These are phyloP conservation scores for Coniochaeta pulveracea DNA, from an alignment of 2,329 filamentous ascomycete genomes.

Conservation along the genomic window DNA sequence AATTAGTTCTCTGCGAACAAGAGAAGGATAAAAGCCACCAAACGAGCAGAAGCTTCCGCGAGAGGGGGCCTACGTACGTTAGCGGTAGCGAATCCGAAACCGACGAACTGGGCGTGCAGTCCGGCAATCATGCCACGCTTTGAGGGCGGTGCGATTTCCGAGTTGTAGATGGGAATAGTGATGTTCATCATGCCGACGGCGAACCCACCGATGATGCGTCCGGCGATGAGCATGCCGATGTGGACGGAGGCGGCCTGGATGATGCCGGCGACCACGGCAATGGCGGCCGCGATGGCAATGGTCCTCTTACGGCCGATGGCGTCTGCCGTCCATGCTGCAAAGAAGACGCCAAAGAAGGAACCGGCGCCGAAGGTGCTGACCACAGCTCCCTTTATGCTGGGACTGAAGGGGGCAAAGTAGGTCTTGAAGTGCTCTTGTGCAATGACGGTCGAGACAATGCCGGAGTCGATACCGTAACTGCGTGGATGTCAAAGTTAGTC, in stretches of 20 bases:
- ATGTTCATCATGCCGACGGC: slow-evolving; percentile 21
- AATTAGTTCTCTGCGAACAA: neutral
- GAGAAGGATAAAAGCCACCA: neutral
- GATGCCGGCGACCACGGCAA: slow-evolving; percentile 2
- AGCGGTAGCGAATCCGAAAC: slow-evolving; percentile 16
- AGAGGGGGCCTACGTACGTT: slow-evolving; percentile 35
- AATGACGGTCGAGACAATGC: slow-evolving; percentile 6
- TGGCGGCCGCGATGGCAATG: slow-evolving; percentile 1
- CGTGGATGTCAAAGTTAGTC: neutral
- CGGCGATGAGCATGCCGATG: slow-evolving; percentile 11
- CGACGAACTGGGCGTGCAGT: slow-evolving; percentile 3
- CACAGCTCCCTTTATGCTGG: slow-evolving; percentile 5
- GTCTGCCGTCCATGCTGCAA: slow-evolving; percentile 1
- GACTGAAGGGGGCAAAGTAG: slow-evolving; percentile 5
- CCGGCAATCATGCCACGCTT: slow-evolving; percentile 2
- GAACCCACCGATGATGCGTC: slow-evolving; percentile 27
- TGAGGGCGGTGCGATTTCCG: slow-evolving; percentile 23
- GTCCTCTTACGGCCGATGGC: slow-evolving; percentile 5
- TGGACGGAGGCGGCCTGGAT: slow-evolving; percentile 9
- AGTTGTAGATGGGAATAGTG: slow-evolving; percentile 10
- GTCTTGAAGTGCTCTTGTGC: slow-evolving; percentile 2
- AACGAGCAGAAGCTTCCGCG: slow-evolving; percentile 7
- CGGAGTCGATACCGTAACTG: slow-evolving; percentile 4
- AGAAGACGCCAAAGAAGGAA: slow-evolving; percentile 6
- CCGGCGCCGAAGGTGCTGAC: slow-evolving; percentile 5